These are phyloP conservation scores for Teunomyces panamensis DNA, from an alignment of 805 yeast genomes.

Conservation along the genomic window DNA sequence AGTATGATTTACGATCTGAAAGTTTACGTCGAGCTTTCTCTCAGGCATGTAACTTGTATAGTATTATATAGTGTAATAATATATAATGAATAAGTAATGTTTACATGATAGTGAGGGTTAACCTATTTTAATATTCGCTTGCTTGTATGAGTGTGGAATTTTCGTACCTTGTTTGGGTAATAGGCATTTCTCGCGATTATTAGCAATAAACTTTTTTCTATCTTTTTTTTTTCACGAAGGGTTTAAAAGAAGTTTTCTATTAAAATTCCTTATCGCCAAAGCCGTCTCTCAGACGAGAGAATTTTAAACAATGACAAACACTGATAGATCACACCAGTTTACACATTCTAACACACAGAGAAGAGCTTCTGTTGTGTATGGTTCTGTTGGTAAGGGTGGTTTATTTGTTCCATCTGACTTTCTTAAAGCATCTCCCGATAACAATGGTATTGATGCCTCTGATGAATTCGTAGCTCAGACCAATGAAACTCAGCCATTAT, in stretches of 20 bases:
- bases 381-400: slow-evolving; percentile 52
- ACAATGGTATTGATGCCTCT: slow-evolving; percentile 4
- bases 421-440: slow-evolving; percentile 11
- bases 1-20: neutral
- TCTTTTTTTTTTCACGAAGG: neutral
- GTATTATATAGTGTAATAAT: slow-evolving; percentile 2
- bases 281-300: neutral
- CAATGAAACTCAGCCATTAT: slow-evolving; percentile 14
- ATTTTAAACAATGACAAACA: neutral
- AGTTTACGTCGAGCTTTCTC: neutral
- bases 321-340: slow-evolving; percentile 24
- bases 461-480: slow-evolving; percentile 13
- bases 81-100: neutral
- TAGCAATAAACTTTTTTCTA: neutral
- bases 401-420: slow-evolving; percentile 53
- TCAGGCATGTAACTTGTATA: slow-evolving; percentile 2
- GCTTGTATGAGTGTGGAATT: neutral
- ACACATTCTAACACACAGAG: slow-evolving; percentile 45
- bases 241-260: neutral
- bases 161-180: neutral
- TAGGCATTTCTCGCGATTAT: neutral
- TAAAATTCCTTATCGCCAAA: slow-evolving; percentile 1
- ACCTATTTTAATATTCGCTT: too few relatives aligned
- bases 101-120: neutral
- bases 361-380: slow-evolving; percentile 51